A percentile compares a stretch with the other conserved stretches of the same genome.
Evolutionary conservation across 768 basidiomycete genomes (phyloP).

Genomic region (Pisolithus orientalis): DNA sequence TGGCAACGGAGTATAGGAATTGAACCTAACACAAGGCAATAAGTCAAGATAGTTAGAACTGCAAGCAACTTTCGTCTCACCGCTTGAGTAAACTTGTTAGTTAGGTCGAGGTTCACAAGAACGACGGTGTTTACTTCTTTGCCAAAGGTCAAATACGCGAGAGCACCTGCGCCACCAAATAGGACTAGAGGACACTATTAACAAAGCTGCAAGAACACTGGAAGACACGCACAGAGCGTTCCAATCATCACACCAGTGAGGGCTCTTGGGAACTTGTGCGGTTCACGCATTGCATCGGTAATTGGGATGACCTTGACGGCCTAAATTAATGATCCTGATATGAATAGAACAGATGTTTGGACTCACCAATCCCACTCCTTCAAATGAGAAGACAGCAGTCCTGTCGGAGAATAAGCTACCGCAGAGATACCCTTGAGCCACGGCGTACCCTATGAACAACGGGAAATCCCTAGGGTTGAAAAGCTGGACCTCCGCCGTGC

Average conservation of each 20-base stretch:
- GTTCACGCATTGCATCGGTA: slow-evolving; percentile 94
- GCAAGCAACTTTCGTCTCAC: slow-evolving; percentile 36
- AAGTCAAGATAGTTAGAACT: background rate
- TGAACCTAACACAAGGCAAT: slow-evolving; percentile 46
- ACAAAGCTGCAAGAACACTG: background rate
- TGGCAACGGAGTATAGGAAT: slow-evolving; percentile 87
- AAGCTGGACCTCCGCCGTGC: slow-evolving; percentile 72
- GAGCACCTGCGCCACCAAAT: slow-evolving; percentile 81
- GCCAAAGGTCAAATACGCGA: slow-evolving; percentile 87
- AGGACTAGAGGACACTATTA: slow-evolving; percentile 42
- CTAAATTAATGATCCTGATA: slow-evolving; percentile 1
- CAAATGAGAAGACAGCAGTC: slow-evolving; percentile 97
- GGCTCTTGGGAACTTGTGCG: slow-evolving; percentile 84
- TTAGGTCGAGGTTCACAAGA: slow-evolving; percentile 84
- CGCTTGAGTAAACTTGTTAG: slow-evolving; percentile 81
- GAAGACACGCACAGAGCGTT: slow-evolving; percentile 49
- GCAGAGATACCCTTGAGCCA: background rate
- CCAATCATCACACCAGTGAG: slow-evolving; percentile 90
- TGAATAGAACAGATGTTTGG: background rate
- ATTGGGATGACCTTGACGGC: slow-evolving; percentile 79
- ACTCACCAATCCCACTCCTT: slow-evolving; percentile 87
- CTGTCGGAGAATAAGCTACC: slow-evolving; percentile 31
- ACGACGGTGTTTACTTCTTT: slow-evolving; percentile 87
- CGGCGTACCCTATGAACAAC: slow-evolving; percentile 78
- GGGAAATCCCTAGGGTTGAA: slow-evolving; percentile 92